Evolutionary conservation across 148 eudicot genomes (phyloP).

Genomic region (Oxyria digyna): DNA sequence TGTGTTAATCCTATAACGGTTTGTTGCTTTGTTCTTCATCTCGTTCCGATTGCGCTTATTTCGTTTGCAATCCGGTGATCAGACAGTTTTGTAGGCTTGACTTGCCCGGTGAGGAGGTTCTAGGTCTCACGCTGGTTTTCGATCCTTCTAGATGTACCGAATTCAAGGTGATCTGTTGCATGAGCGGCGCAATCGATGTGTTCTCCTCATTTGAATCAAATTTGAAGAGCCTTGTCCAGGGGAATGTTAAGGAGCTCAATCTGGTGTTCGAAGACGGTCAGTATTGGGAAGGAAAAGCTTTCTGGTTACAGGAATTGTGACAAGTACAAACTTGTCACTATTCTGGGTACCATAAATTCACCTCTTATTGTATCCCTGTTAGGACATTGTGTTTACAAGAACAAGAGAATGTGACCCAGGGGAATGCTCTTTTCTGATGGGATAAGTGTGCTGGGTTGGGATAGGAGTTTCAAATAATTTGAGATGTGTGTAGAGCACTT

Average conservation of each 20-base stretch:
- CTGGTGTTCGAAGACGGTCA: neutral
- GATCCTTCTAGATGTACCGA: neutral
- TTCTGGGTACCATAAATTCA: conserved; percentile 46
- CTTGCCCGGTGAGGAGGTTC: neutral
- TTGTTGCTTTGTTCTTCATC: neutral
- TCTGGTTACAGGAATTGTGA: neutral
- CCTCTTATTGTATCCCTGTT: conserved; percentile 52
- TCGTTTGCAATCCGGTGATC: conserved; percentile 2
- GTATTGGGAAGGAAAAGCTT: neutral
- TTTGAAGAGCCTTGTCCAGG: neutral
- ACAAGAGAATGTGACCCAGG: conserved; percentile 53
- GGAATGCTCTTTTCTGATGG: conserved; percentile 50
- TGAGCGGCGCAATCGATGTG: neutral
- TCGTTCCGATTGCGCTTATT: neutral
- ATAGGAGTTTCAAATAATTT: conserved; percentile 53
- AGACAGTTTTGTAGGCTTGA: neutral
- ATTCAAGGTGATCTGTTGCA: neutral
- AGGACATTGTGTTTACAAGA: conserved; percentile 66
- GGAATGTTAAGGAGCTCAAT: neutral
- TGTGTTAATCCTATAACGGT: neutral
- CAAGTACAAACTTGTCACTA: no score
- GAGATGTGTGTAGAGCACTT: conserved; percentile 57
- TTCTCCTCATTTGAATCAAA: neutral
- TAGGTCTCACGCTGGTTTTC: neutral
- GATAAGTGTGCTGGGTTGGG: conserved; percentile 42